Percentiles rank a stretch among this genome's conserved stretches.
Evolutionary conservation across 306 rosid species (phyloP).

Genomic region (Pterocarpus macrocarpus): DNA sequence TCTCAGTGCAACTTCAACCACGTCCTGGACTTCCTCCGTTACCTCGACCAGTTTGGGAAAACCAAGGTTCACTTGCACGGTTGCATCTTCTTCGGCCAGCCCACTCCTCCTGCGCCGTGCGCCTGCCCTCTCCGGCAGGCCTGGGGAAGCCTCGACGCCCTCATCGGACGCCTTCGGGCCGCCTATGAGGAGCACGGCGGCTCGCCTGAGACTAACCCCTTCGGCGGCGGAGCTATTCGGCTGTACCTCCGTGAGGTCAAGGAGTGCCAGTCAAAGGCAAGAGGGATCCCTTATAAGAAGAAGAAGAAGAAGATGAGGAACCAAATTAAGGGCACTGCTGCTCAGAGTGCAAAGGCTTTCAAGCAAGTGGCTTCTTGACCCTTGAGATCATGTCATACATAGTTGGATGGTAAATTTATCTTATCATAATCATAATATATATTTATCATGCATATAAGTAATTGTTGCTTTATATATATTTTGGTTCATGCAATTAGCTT

Average conservation of each 20-base stretch:
- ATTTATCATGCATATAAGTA: not conserved
- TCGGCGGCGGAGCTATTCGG: conserved; percentile 78
- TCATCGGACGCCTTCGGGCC: conserved; percentile 87
- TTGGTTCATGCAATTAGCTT: conserved; percentile 3
- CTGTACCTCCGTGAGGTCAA: conserved; percentile 85
- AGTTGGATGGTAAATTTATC: conserved; percentile 52
- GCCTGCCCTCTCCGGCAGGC: conserved; percentile 92
- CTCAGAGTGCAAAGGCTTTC: conserved; percentile 53
- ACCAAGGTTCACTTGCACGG: conserved; percentile 85
- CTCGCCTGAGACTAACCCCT: conserved; percentile 75
- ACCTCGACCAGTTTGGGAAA: conserved; percentile 95
- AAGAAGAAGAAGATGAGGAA: conserved; percentile 76
- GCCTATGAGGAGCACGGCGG: conserved; percentile 96
- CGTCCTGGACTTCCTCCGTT: conserved; percentile 83
- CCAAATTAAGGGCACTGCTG: conserved; percentile 42
- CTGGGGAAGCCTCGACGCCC: conserved; percentile 96
- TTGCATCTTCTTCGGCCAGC: conserved; percentile 90
- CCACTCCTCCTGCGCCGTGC: conserved; percentile 90
- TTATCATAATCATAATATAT: too few relatives aligned
- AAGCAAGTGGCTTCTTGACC: conserved; percentile 57
- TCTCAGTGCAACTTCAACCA: conserved; percentile 83
- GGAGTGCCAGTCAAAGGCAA: conserved; percentile 82
- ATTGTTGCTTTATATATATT: not conserved
- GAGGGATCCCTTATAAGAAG: conserved; percentile 89
- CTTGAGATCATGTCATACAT: not conserved